Base-by-base conservation (phyloP, 345 rosid species). In the Cardamine resedifolia region DNA sequence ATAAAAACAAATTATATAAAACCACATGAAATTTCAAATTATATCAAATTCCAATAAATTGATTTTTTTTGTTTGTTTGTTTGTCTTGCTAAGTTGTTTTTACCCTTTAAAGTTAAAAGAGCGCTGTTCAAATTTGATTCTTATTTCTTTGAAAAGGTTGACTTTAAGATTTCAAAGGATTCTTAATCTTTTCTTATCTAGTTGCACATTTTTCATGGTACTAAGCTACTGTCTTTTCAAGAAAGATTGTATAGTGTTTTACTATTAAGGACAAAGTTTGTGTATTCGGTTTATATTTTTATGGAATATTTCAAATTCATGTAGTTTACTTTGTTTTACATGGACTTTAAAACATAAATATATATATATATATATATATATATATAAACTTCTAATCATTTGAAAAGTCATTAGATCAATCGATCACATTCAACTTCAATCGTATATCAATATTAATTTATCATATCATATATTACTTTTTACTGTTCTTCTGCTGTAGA, bases 61-160 rank as follows among this genome's bases (percentile, higher is more conserved):
- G 18, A 26, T 16, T 7, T 23, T 14, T 18, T 50, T 20, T 6
- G 36, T 31, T 28, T 33, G 11, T 2, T 41, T 16, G 34, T 34
- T 64, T 65, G 66, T 60, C 48, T 23, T 57, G 58, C 57, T 36
- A 20, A 53, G 76, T 43, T 53, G 28, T 16, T 72, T 53, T 44
- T n/a, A 44, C 20, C 10, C 48, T 41, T 4, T 1, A 28, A 26
- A 21, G 5, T 41, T 2, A 2, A 28, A 26, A 21, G 5, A 36
- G 43, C 14, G 39, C 5, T 9, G 31, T 11, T 23, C 28, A 45
- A 44, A 16, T 55, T 56, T n/a, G 41, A 64, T 73, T 64, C 64
- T 12, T 21, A 12, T 52, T 43, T 21, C 10, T 64, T 43, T 21
- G 14, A 16, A 9, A 43, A 43, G 20, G 11, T 64, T 73, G 77